Conservation (phyloP, 345 rosid species). For the Linum usitatissimum region DNA sequence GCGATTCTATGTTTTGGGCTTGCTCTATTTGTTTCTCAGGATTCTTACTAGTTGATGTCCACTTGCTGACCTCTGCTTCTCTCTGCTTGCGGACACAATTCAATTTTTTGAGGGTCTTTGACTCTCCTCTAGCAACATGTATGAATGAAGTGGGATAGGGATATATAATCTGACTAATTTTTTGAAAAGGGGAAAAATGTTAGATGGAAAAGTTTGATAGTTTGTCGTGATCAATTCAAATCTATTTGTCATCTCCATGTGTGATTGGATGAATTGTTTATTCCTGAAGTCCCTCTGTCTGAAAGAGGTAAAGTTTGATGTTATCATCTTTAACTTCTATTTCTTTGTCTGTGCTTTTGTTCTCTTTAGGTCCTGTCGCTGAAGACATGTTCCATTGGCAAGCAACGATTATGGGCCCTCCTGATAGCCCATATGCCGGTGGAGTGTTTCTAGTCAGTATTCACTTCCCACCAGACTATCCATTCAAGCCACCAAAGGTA, state of each 20-base stretch:
- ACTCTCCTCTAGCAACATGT: neutral
- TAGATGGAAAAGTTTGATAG: too few species aligned
- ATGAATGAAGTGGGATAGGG: neutral
- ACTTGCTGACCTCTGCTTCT: too few species aligned
- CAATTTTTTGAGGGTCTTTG: too few species aligned
- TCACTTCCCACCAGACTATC: conserved; percentile 4
- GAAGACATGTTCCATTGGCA: conserved; percentile 6
- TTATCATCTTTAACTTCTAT: neutral
- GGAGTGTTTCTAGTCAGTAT: conserved; percentile 6
- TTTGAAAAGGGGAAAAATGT: too few species aligned
- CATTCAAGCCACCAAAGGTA: conserved; percentile 5
- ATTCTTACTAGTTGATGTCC: too few species aligned
- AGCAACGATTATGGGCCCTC: conserved; percentile 5
- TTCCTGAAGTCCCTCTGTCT: neutral
- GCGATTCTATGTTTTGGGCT: too few species aligned
- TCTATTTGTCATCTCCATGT: neutral
- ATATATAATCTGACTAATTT: neutral
- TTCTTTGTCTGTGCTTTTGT: neutral
- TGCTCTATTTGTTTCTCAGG: too few species aligned
- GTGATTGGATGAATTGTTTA: neutral
- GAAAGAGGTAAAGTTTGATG: neutral
- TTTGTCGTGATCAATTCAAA: too few species aligned
- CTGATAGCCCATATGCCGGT: conserved; percentile 5
- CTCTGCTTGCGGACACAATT: too few species aligned
- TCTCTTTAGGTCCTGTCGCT: conserved; percentile 1